phyloP scores from a whole-genome alignment of 495 filamentous ascomycete genomes.

The Neurospora sp. region DNA sequence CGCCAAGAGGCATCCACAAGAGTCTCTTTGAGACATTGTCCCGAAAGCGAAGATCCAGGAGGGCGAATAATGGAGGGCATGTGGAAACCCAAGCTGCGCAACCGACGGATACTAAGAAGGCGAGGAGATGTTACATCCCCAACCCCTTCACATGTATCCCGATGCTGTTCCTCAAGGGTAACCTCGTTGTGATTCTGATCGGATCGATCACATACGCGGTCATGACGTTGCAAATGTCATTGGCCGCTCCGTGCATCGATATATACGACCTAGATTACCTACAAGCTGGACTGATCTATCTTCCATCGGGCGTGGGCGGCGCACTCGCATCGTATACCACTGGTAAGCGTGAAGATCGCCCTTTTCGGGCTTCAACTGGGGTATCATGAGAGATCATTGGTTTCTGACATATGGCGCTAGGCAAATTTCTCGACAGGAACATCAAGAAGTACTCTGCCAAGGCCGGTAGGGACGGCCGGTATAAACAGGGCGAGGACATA shows the following conservation, averaged over 20 bases:
- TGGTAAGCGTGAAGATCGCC: neutral
- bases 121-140: neutral
- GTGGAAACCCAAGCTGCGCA: neutral
- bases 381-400: neutral
- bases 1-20: neutral
- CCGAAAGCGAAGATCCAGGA: neutral
- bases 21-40: neutral
- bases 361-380: neutral
- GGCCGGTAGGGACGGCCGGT: neutral
- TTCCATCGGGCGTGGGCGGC: neutral
- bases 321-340: neutral
- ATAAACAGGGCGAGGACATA: neutral
- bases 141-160: neutral
- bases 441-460: neutral
- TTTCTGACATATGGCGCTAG: neutral
- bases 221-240: neutral
- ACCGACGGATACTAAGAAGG: neutral
- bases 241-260: neutral
- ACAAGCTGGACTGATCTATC: neutral
- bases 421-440: neutral
- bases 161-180: neutral
- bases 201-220: slow-evolving; percentile 9
- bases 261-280: neutral
- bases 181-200: neutral
- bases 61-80: neutral